Evolutionary conservation across 352 stramenopile genomes (phyloP).

Genomic region (Lagenidium giganteum): DNA sequence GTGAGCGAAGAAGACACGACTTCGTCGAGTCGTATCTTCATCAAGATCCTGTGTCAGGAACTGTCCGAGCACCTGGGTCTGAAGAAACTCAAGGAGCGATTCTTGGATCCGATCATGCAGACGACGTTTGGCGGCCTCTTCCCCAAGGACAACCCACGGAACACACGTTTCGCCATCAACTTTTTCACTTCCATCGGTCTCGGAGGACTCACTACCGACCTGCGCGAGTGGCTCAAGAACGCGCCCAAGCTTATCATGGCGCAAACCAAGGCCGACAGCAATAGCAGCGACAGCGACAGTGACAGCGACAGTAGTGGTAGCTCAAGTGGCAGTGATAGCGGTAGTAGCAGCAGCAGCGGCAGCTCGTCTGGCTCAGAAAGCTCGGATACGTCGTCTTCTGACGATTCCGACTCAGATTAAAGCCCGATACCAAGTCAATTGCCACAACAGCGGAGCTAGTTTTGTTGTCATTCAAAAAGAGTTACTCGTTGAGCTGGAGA

Average conservation of each 20-base stretch:
- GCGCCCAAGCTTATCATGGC: conserved; percentile 93
- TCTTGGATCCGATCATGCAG: conserved; percentile 90
- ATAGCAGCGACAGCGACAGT: conserved; percentile 23
- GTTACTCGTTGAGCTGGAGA: no score
- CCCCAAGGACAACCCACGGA: conserved; percentile 94
- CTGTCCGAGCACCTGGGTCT: conserved; percentile 97
- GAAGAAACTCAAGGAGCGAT: conserved; percentile 92
- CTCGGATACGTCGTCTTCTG: conserved; percentile 11
- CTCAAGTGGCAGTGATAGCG: conserved; percentile 34
- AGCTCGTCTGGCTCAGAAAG: conserved; percentile 33
- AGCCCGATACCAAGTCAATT: no score
- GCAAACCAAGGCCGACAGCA: conserved; percentile 30
- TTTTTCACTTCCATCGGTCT: conserved; percentile 99
- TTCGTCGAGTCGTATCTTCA: conserved; percentile 98
- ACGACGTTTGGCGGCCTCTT: conserved; percentile 95
- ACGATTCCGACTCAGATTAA: conserved; percentile 35
- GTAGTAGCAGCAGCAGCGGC: conserved; percentile 19
- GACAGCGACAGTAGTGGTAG: conserved; percentile 30
- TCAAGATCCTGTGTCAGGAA: conserved; percentile 99
- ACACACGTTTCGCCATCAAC: conserved; percentile 99
- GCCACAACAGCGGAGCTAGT: no score
- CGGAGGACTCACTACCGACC: conserved; percentile 94
- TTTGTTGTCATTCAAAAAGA: no score
- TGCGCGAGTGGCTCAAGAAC: conserved; percentile 96
- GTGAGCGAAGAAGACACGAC: conserved; percentile 99